Evolutionary conservation across 2,329 filamentous ascomycete species (phyloP).

Genomic region (Acephala macrosclerotiorum): DNA sequence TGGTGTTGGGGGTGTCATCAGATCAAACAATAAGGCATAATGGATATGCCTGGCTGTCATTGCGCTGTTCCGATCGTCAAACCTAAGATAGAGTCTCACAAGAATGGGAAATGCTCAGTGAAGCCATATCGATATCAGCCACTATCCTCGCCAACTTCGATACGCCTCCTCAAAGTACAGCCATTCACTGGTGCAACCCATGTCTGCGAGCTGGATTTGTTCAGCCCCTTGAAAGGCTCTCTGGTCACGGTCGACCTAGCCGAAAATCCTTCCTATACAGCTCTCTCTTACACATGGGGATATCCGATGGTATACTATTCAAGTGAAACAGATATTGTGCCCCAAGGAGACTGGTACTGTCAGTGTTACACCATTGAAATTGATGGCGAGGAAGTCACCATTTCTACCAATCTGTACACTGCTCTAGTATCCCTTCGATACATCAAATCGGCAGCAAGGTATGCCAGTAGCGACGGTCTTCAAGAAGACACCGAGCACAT

Average conservation of each 20-base stretch:
- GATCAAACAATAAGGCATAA: background rate
- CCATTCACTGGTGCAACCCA: background rate
- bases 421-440: background rate
- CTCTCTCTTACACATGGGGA: background rate
- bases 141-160: background rate
- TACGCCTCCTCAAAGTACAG: background rate
- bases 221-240: background rate
- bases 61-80: background rate
- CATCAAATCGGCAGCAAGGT: background rate
- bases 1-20: background rate
- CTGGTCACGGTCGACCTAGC: background rate
- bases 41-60: background rate
- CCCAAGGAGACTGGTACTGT: background rate
- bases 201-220: background rate
- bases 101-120: background rate
- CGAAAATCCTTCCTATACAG: background rate
- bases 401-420: conserved; percentile 3
- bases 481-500: background rate
- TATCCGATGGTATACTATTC: conserved; percentile 4
- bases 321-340: background rate
- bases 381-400: background rate
- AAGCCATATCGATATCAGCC: background rate
- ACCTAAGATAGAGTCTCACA: background rate
- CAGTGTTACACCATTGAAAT: conserved; percentile 7
- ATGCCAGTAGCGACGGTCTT: background rate